A percentile compares a stretch with the other conserved stretches of the same genome.
Conservation (phyloP, 768 basidiomycete species). For the Tylopilus plumbeoviolaceoides region DNA sequence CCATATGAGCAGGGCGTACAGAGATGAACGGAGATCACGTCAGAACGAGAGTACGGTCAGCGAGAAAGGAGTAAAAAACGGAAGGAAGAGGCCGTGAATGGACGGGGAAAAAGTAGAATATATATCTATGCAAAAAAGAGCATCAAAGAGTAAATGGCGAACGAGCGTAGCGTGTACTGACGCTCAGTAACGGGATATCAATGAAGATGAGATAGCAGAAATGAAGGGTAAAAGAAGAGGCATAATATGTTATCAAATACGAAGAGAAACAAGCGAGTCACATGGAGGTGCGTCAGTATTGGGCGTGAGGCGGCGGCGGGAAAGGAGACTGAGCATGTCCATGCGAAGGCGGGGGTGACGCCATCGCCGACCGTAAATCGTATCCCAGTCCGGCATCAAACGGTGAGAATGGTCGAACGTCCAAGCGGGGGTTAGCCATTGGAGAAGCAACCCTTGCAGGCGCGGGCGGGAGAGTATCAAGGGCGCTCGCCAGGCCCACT, state of each 20-base stretch:
- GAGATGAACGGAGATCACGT: not conserved
- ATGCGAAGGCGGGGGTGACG: slow-evolving; percentile 3
- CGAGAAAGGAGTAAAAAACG: not conserved
- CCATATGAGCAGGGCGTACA: not conserved
- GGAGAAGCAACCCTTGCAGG: slow-evolving; percentile 14
- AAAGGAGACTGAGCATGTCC: not conserved
- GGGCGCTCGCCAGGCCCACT: slow-evolving; percentile 26
- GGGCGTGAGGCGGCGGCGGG: slow-evolving; percentile 8
- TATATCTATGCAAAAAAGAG: not conserved
- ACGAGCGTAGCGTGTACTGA: not conserved
- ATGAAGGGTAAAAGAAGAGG: not conserved
- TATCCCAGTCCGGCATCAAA: slow-evolving; percentile 35
- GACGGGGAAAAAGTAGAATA: not conserved
- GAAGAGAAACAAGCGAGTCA: not conserved
- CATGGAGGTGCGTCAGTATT: slow-evolving; percentile 6
- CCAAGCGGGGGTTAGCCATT: slow-evolving; percentile 20
- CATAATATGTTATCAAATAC: slow-evolving; percentile 22
- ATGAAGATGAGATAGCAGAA: not conserved
- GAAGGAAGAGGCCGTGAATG: not conserved
- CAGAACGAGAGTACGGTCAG: not conserved
- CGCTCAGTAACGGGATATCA: slow-evolving; percentile 2
- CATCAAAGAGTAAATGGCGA: not conserved
- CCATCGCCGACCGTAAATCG: slow-evolving; percentile 5
- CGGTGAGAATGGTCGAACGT: slow-evolving; percentile 46
- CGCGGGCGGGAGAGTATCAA: slow-evolving; percentile 28